These are phyloP conservation scores for Ceriops decandra DNA, from an alignment of 345 rosid genomes.

Conservation along the genomic window DNA sequence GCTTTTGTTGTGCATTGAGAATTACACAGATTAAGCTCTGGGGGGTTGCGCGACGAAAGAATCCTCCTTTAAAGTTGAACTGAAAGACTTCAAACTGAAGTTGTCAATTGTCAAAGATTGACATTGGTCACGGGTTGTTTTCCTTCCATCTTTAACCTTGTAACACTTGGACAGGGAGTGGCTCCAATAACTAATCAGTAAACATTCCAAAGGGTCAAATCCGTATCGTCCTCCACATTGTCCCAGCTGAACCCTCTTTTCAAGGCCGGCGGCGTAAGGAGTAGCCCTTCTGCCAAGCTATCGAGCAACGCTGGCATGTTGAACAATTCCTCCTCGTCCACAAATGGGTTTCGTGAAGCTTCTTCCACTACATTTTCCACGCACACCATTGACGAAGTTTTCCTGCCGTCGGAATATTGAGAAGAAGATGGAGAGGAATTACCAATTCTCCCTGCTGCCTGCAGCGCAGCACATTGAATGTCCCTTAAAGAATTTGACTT, in stretches of 20 bases:
- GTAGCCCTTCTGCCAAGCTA: constrained; percentile 58
- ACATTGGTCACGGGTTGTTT: too few relatives aligned
- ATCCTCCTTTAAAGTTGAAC: too few relatives aligned
- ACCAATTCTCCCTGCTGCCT: constrained; percentile 23
- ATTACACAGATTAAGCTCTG: too few relatives aligned
- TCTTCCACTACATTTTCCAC: constrained; percentile 4
- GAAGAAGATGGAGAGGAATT: neutral
- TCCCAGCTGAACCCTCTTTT: constrained; percentile 40
- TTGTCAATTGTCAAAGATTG: too few relatives aligned
- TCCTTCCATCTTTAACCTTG: too few relatives aligned
- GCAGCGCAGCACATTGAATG: constrained; percentile 39
- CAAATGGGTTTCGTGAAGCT: constrained; percentile 8
- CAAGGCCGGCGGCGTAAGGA: constrained; percentile 48
- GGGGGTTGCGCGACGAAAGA: too few relatives aligned
- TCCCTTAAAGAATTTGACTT: constrained; percentile 34
- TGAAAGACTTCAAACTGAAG: too few relatives aligned
- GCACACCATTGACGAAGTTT: neutral
- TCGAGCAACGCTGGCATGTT: constrained; percentile 53
- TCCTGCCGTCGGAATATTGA: neutral
- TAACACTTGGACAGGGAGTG: too few relatives aligned
- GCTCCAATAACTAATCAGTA: constrained; percentile 10
- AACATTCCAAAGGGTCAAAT: constrained; percentile 44
- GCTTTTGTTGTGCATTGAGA: too few relatives aligned
- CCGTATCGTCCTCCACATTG: constrained; percentile 14
- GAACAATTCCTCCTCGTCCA: constrained; percentile 59